Conservation (phyloP, 2,329 filamentous ascomycete species). For the Microdochium nivale region DNA sequence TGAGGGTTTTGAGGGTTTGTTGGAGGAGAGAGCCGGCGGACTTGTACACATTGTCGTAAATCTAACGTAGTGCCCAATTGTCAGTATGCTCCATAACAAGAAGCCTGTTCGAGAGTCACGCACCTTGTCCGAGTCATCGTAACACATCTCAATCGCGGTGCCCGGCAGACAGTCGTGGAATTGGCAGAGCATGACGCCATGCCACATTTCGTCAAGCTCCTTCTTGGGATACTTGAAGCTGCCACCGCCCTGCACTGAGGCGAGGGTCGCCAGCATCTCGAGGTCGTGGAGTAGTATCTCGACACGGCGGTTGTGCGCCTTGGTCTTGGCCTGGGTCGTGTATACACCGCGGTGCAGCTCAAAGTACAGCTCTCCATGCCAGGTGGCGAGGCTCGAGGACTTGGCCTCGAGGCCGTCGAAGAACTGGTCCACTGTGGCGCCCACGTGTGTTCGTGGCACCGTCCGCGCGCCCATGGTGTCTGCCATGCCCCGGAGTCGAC, state of each 20-base stretch:
- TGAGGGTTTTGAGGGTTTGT: slow-evolving; percentile 60
- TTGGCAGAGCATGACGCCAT: slow-evolving; percentile 81
- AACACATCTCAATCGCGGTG: slow-evolving; percentile 95
- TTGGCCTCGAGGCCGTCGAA: slow-evolving; percentile 80
- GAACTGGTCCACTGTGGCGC: slow-evolving; percentile 87
- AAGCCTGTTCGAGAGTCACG: too few relatives aligned
- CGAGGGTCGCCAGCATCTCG: slow-evolving; percentile 79
- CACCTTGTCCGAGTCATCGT: slow-evolving; percentile 83
- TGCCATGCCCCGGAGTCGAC: slow-evolving; percentile 82
- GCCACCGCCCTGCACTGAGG: slow-evolving; percentile 59
- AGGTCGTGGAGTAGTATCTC: slow-evolving; percentile 82
- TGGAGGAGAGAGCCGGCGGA: slow-evolving; percentile 65
- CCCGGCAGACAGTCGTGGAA: slow-evolving; percentile 97
- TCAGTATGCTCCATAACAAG: too few relatives aligned
- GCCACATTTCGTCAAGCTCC: slow-evolving; percentile 92
- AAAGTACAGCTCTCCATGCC: slow-evolving; percentile 98
- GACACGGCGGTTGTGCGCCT: slow-evolving; percentile 80
- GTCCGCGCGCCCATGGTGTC: slow-evolving; percentile 64
- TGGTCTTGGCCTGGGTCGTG: slow-evolving; percentile 96
- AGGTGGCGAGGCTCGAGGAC: slow-evolving; percentile 73
- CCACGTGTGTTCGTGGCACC: slow-evolving; percentile 80
- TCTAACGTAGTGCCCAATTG: slow-evolving; percentile 24
- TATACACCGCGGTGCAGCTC: slow-evolving; percentile 96
- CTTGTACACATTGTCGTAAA: slow-evolving; percentile 77
- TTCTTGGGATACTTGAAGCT: slow-evolving; percentile 84